Evolutionary conservation across 2,329 filamentous ascomycete species (phyloP).

Genomic region (Rhytidhysteron rufulum): DNA sequence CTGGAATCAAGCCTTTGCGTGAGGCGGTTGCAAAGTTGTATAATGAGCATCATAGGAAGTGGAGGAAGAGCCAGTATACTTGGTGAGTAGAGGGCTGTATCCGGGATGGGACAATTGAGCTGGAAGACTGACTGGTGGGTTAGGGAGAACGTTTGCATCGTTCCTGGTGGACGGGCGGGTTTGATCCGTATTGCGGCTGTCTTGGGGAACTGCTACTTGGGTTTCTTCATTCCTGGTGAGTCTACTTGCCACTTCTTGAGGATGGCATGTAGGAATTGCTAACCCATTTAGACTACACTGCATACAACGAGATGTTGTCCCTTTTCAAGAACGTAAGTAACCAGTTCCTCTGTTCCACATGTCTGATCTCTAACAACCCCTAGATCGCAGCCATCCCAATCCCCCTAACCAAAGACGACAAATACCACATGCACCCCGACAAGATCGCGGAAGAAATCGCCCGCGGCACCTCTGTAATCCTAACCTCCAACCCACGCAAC

Average conservation of each 20-base stretch:
- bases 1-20: conserved; percentile 85
- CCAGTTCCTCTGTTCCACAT: not conserved
- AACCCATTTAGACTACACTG: conserved; percentile 66
- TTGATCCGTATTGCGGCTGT: conserved; percentile 94
- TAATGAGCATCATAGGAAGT: conserved; percentile 86
- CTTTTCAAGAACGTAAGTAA: conserved; percentile 79
- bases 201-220: conserved; percentile 84
- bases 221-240: conserved; percentile 78
- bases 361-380: conserved; percentile 5
- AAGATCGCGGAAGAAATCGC: conserved; percentile 91
- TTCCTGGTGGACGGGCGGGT: conserved; percentile 87
- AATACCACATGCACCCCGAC: conserved; percentile 89
- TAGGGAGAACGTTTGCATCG: conserved; percentile 87
- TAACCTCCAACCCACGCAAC: conserved; percentile 94
- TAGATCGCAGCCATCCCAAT: conserved; percentile 38
- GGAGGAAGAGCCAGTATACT: conserved; percentile 84
- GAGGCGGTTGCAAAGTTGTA: conserved; percentile 89
- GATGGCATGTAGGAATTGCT: conserved; percentile 2
- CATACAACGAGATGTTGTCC: conserved; percentile 96
- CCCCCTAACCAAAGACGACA: conserved; percentile 77
- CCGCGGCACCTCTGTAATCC: conserved; percentile 71
- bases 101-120: too few relatives aligned
- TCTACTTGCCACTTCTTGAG: not conserved
- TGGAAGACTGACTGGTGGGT: conserved; percentile 2
- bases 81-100: too few relatives aligned